phyloP scores from a whole-genome alignment of 441 rosid species.

The Pelargonium australe region DNA sequence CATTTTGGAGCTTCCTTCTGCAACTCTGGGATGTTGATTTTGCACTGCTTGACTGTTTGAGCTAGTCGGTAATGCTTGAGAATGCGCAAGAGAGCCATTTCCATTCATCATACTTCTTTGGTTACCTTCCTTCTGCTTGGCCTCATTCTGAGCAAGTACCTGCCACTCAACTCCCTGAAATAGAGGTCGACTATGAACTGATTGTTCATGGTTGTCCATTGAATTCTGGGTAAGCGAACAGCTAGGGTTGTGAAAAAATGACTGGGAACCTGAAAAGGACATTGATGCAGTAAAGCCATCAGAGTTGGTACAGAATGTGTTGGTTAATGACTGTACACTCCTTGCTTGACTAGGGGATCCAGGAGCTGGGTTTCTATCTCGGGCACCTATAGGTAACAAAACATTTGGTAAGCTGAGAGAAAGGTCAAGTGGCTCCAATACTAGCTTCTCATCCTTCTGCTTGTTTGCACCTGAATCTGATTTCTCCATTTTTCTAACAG shows the following conservation, averaged over 20 bases:
- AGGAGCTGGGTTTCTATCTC: slow-evolving; percentile 41
- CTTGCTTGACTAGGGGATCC: slow-evolving; percentile 78
- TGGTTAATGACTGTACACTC: slow-evolving; percentile 69
- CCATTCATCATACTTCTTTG: slow-evolving; percentile 63
- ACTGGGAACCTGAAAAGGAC: slow-evolving; percentile 93
- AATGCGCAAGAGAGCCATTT: slow-evolving; percentile 47
- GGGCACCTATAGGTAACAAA: slow-evolving; percentile 69
- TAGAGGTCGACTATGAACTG: slow-evolving; percentile 92
- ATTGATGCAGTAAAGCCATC: slow-evolving; percentile 87
- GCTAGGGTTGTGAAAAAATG: slow-evolving; percentile 90
- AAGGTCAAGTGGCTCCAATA: slow-evolving; percentile 78
- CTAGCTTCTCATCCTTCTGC: slow-evolving; percentile 56
- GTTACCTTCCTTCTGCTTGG: slow-evolving; percentile 58
- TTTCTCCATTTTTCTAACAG: slow-evolving; percentile 49
- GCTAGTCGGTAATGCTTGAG: slow-evolving; percentile 42
- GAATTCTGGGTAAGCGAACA: slow-evolving; percentile 87
- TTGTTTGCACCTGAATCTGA: slow-evolving; percentile 35
- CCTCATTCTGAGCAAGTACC: slow-evolving; percentile 59
- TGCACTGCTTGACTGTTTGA: slow-evolving; percentile 44
- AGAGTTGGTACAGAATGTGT: slow-evolving; percentile 65
- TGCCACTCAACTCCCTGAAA: slow-evolving; percentile 86
- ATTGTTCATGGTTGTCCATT: slow-evolving; percentile 76
- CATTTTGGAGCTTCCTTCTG: slow-evolving; percentile 50
- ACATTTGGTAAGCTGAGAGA: slow-evolving; percentile 92
- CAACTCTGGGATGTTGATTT: slow-evolving; percentile 33